Base-by-base conservation (phyloP, 352 stramenopile species). In the Globisporangium cederbergense region DNA sequence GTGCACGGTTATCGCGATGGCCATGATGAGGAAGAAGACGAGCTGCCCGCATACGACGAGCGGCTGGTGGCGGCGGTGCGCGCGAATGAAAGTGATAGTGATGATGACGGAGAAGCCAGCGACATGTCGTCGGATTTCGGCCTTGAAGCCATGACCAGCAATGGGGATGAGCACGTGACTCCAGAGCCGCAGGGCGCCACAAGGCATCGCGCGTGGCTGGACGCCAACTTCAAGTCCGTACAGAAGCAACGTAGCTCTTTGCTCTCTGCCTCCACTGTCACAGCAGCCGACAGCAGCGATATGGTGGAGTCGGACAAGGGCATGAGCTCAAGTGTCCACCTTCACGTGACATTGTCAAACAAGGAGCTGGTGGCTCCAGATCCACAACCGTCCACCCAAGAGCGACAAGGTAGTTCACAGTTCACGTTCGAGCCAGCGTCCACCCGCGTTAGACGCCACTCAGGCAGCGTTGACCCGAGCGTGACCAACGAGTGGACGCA, bases 401-500 rank as follows among this genome's bases (percentile, higher is more conserved):
- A 22, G 1, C 0, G 59, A 8, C 4, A 5, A 28, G 9, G 10
- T 20, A 70, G 45, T 11, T 68, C 69, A 0, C 62, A 65, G 40
- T 60, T 54, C 7, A 49, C 54, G 5, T 73, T 87, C n/a, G 76
- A 85, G 51, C 66, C 75, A 3, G 68, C 72, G 16, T 57, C 71
- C 9, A 65, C 71, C 28, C 70, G 65, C 1, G 18, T 72, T 20
- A 61, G 68, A 9, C 36, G 47, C 16, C 32, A 40, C 22, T 70
- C 63, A 32, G 43, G 30, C 40, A 55, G 2, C 7, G 18, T 66
- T n/a, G 53, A 57, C 9, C 18, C 58, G 1, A 60, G 60, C 34
- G 30, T 60, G 43, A 54, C 60, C 20, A 79, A 78, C 11, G 66
- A 72, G 3, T 90, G 80, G 77, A 74, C 70, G 13, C 64, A 83